Evolutionary conservation across 1,284 basidiomycete genomes (phyloP).

Genomic region (Cutaneotrichosporon curvatum): DNA sequence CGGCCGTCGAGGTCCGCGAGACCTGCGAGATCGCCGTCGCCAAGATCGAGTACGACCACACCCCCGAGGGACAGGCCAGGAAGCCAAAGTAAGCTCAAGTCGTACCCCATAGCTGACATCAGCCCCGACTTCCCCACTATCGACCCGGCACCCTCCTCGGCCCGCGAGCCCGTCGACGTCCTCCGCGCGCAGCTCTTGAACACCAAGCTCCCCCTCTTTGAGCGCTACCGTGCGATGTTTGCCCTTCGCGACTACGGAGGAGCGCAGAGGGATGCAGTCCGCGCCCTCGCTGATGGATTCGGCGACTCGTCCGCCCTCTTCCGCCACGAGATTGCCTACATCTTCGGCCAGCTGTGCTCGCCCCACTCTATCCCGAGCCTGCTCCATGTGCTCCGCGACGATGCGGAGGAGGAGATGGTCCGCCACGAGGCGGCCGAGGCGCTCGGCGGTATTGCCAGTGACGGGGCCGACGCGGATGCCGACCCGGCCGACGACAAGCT

Average conservation of each 20-base stretch:
- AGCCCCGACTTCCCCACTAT: constrained; percentile 74
- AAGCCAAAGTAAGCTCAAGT: constrained; percentile 34
- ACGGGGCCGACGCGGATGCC: constrained; percentile 49
- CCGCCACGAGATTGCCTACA: constrained; percentile 96
- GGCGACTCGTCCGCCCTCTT: constrained; percentile 79
- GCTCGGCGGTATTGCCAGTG: constrained; percentile 88
- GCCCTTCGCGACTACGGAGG: constrained; percentile 85
- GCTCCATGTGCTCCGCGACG: constrained; percentile 65
- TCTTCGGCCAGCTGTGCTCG: constrained; percentile 92
- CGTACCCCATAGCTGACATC: constrained; percentile 3
- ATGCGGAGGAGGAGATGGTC: constrained; percentile 88
- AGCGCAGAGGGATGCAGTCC: constrained; percentile 57
- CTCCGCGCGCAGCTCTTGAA: constrained; percentile 66
- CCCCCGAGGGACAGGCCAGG: constrained; percentile 45
- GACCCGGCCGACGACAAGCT: constrained; percentile 31
- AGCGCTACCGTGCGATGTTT: constrained; percentile 98
- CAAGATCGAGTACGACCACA: constrained; percentile 87
- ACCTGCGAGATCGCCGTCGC: constrained; percentile 96
- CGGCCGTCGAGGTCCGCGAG: constrained; percentile 78
- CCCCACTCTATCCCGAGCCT: constrained; percentile 82
- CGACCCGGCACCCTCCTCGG: constrained; percentile 76
- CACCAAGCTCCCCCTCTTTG: constrained; percentile 67
- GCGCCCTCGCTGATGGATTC: constrained; percentile 86
- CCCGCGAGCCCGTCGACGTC: constrained; percentile 39
- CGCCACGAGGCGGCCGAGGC: constrained; percentile 98